Conservation (phyloP, 1,284 basidiomycete genomes). For the Tilletia setariae region DNA sequence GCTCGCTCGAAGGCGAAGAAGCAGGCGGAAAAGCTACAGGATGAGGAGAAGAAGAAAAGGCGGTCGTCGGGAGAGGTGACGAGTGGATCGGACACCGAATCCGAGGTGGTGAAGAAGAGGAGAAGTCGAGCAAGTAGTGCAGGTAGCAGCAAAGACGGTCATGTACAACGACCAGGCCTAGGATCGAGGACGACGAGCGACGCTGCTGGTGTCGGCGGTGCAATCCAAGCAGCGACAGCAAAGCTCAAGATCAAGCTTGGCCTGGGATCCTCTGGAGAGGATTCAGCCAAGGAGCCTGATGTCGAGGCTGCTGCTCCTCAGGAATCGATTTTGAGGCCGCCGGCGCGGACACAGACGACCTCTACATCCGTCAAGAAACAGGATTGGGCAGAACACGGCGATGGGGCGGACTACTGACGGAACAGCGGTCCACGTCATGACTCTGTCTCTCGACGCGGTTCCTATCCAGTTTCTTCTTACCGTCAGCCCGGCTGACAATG, state of each 20-base stretch:
- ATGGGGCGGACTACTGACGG: constrained; percentile 11
- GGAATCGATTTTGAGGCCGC: neutral
- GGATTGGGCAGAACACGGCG: constrained; percentile 11
- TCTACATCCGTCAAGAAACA: neutral
- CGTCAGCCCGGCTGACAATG: too few species aligned
- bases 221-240: neutral
- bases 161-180: neutral
- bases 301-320: neutral
- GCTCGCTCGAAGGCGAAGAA: constrained; percentile 6
- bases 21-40: neutral
- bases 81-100: neutral
- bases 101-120: neutral
- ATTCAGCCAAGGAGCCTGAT: neutral
- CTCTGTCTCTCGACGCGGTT: too few species aligned
- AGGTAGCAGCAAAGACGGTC: neutral
- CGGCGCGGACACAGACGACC: neutral
- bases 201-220: neutral
- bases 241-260: constrained; percentile 9
- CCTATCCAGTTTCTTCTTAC: too few species aligned
- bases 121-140: constrained; percentile 1
- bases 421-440: neutral
- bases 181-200: neutral
- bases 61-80: neutral
- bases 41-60: neutral
- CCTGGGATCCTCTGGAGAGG: neutral